A percentile compares a stretch with the other conserved stretches of the same genome.
These are phyloP conservation scores for Rhynchospora pubera DNA, from an alignment of 176 grass and related monocot genomes.

Conservation along the genomic window DNA sequence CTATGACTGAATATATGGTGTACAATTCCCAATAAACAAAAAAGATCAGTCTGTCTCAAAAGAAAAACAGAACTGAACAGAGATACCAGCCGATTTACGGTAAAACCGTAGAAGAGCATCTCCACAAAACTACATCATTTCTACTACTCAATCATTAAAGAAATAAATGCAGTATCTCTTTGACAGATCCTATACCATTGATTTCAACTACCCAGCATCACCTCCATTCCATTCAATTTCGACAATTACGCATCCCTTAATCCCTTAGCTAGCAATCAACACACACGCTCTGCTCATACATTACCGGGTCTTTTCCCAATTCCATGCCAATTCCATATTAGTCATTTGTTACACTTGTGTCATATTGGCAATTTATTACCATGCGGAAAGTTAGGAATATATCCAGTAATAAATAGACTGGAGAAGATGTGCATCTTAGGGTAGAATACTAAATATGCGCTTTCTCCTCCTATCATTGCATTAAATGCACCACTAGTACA, in stretches of 20 bases:
- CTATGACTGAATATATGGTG: no score
- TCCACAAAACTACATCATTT: slow-evolving; percentile 9
- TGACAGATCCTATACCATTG: slow-evolving; percentile 30
- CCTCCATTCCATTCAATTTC: background rate
- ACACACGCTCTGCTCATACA: no score
- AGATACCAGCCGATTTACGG: slow-evolving; percentile 13
- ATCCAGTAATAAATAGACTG: background rate
- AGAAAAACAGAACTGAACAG: background rate
- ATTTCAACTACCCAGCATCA: background rate
- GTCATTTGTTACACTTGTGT: no score
- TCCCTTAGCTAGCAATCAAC: background rate
- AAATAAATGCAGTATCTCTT: slow-evolving; percentile 51
- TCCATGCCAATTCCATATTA: no score
- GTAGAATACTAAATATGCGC: slow-evolving; percentile 26
- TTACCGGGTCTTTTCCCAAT: no score
- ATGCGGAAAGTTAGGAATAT: background rate
- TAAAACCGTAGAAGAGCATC: slow-evolving; percentile 12
- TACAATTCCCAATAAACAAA: background rate
- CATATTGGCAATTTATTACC: no score
- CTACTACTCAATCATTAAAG: slow-evolving; percentile 47
- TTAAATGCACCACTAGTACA: slow-evolving; percentile 35
- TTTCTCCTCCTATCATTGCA: slow-evolving; percentile 40
- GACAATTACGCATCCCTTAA: background rate
- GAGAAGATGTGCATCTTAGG: background rate
- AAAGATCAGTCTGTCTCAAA: background rate